Evolutionary conservation across 345 rosid species (phyloP), one percentile per base, ranked within the genome.

Genomic region (Excoecaria cochinchinensis): DNA sequence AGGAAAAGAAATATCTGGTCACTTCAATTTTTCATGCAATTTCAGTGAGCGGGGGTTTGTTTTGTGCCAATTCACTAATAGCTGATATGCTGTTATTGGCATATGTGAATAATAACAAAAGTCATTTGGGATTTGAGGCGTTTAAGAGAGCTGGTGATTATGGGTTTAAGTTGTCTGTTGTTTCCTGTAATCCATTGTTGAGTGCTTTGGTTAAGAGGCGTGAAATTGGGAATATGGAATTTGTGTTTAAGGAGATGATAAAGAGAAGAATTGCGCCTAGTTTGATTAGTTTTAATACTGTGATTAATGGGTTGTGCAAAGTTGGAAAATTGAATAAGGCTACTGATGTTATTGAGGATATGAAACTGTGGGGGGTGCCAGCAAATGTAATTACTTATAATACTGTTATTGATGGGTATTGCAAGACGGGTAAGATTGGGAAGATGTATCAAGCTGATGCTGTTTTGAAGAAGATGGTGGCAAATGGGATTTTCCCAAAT

Each of bases 391-490:
- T 90, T 39, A 86, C 91, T 4, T 94, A 89, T 73, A 94, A 90
- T 84, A 84, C 88, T 71, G 85, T 92, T 48, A 88, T 94, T 12
- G 80, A 82, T 74, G 97, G 98, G 72, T 84, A 87, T 56, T 86
- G 96, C 73, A 92, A 90, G 80, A 89, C 76, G 77, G 87, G 95
- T 1, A 86, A 84, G 44, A 66, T 80, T 17, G 90, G 94, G 39
- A 93, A 87, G 83, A 88, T 90, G 97, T 89, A 86, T 72, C 89
- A 88, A 87, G 95, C 92, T 3, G 94, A 89, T 50, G 88, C 89
- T 0, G 44, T 86, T 81, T 75, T 94, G 81, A 90, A 83, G 78
- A 87, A 92, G 76, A 94, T 92, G 98, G 80, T 84, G 59, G 87
- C 78, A 60, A 82, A 55, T 74, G 81, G 84, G 25, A 81, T 92